Evolutionary conservation across 768 basidiomycete species (phyloP), one percentile per base, ranked within the genome.

Genomic region (Mrakia frigida): DNA sequence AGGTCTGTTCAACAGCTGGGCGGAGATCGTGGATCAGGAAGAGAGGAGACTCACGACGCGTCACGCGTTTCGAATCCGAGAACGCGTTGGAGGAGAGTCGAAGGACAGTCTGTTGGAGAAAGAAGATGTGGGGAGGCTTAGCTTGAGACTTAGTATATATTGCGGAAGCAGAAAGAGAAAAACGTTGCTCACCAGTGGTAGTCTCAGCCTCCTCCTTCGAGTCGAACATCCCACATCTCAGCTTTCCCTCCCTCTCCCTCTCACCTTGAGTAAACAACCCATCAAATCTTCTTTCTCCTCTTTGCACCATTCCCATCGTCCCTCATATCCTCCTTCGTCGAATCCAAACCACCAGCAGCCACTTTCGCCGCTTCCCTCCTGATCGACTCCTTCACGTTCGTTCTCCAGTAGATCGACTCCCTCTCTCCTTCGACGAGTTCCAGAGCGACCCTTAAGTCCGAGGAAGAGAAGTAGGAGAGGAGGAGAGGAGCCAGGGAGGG

Each of bases 211-310:
- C 1, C 31, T 31, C 60, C 60, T n/a, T n/a, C 28, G 31, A 9
- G 46, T 50, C 16, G n/a, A 18, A 43, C 39, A 7, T 67, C 33
- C 9, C 18, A 6, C 33, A 14, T 41, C 39, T 2, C 21, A 21
- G 39, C 35, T 21, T 41, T 68, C 35, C 21, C 3, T 41, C 37
- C 37, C 25, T 41, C 37, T 35, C 33, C 33, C 37, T 43, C 37
- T 18, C 3, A 39, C 25, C 35, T 31, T 3, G 37, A 33, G 33
- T n/a, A 0, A 23, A 39, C 65, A 68, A 25, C 35, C 11, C 65
- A 68, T 68, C 65, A 68, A 16, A 68, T 68, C 65, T 68, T 68
- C 65, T n/a, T 68, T 25, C 37, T 68, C 65, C 23, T 68, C 65
- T 39, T 41, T 13, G 39, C 65, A 13, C 21, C 37, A 23, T 37